Evolutionary conservation across 73 alveolate genomes (phyloP), one percentile per base, ranked within the genome.

Genomic region (Blepharisma japonicum): DNA sequence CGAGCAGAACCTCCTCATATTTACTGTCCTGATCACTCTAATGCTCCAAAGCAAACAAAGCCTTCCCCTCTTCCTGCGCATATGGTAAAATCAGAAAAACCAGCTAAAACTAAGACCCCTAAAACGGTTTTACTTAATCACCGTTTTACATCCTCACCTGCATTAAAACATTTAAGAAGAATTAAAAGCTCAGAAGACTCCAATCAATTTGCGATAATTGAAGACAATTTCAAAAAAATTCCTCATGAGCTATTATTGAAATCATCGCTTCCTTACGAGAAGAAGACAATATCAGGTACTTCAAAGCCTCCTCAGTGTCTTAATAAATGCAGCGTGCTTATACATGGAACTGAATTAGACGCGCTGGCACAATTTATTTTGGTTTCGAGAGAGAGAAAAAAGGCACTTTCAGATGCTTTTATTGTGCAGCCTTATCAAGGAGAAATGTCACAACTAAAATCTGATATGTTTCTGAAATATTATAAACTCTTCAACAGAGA

Each of bases 1-100:
- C 0, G 11, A 25, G 23, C 46, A 61, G 14, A n/a, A 2, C 74
- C 74, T n/a, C 74, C 74, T 18, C 18, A n/a, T 14, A 61, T 61
- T 61, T 25, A 20, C 38, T 61, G 74, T 25, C 38, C 38, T 14
- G 74, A 61, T 48, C 74, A 61, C 5, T 61, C 74, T 2, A 9
- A n/a, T 9, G 50, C 74, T 61, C 50, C 47, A 14, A 61, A 61
- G 3, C 42, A 32, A 5, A 61, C 39, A 20, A 39, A 61, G 47
- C 74, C 14, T 14, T 8, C 23, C 48, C 49, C 14, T n/a, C 67
- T 53, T 11, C 27, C 67, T 20, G 50, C 74, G 2, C 46, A 61
- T 25, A 61, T 14, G 74, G 23, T 61, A n/a, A 14, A 25, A 61
- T n/a, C 14, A 20, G 47, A 61, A 25, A 18, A 14, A 5, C 14